Conservation (phyloP, 192 early-diverging fungal species). For the Rhizoclosmatium globosum region DNA sequence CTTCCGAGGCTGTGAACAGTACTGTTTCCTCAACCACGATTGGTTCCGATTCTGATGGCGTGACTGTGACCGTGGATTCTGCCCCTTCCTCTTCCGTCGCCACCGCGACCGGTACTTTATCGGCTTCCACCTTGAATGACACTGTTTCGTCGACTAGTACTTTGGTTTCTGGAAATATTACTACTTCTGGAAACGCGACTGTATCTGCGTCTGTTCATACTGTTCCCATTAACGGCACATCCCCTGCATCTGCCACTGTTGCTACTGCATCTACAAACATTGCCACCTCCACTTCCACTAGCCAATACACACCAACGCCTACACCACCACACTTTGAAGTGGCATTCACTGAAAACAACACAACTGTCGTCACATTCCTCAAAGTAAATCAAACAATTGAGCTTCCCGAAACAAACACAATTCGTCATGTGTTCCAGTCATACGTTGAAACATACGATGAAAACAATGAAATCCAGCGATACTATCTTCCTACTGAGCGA, state of each 20-base stretch:
- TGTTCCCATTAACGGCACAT: not conserved
- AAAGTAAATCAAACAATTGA: not conserved
- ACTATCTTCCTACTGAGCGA: not conserved
- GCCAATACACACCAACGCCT: not conserved
- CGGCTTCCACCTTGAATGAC: not conserved
- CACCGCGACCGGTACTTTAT: not conserved
- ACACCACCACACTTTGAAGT: conserved; percentile 4
- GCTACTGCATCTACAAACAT: not conserved
- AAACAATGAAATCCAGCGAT: not conserved
- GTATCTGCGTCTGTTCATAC: not conserved
- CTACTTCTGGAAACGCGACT: not conserved
- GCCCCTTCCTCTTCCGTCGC: not conserved
- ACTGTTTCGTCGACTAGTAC: not conserved
- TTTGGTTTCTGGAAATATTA: not conserved
- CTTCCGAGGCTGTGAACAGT: not conserved
- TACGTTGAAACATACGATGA: conserved; percentile 1
- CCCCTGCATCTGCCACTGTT: not conserved
- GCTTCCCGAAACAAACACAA: not conserved
- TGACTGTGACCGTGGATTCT: not conserved
- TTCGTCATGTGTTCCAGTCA: not conserved
- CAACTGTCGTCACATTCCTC: not conserved
- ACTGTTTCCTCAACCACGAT: not conserved
- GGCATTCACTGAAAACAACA: not conserved
- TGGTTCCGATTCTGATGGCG: not conserved
- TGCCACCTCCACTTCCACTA: not conserved